A percentile compares a stretch with the other conserved stretches of the same genome.
Evolutionary conservation across 164 flowering plant species (phyloP).

Genomic region (Hamamelis virginiana): DNA sequence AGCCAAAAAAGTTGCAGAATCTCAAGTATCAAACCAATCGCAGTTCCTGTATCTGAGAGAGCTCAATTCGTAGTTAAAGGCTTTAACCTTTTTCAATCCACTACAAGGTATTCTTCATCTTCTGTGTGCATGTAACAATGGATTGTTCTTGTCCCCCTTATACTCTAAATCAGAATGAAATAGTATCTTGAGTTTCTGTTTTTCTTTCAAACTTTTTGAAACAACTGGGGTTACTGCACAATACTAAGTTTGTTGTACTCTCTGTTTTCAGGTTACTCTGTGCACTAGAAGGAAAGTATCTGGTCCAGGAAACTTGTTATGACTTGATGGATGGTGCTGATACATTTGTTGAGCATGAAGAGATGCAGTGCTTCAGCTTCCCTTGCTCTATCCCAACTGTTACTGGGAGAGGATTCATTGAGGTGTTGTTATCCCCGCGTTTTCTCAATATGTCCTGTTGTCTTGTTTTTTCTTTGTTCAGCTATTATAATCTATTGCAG

Average conservation of each 20-base stretch:
- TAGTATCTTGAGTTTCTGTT: neutral
- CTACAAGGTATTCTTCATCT: conserved; percentile 43
- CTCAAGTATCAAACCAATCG: conserved; percentile 64
- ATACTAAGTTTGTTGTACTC: neutral
- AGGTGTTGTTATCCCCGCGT: conserved; percentile 37
- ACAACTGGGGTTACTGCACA: neutral
- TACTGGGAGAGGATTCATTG: conserved; percentile 82
- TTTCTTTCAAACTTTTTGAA: neutral
- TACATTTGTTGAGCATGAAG: conserved; percentile 34
- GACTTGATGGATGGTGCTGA: conserved; percentile 38
- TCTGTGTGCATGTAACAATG: neutral
- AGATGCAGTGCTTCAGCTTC: conserved; percentile 54
- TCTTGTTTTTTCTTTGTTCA: neutral
- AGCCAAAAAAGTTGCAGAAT: conserved; percentile 43
- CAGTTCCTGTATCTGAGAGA: conserved; percentile 46
- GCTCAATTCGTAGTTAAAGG: conserved; percentile 61
- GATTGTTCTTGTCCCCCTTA: neutral
- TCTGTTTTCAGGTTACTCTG: conserved; percentile 58
- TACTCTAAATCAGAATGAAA: neutral
- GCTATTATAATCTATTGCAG: too few relatives aligned
- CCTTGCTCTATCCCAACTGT: conserved; percentile 55
- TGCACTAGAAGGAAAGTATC: conserved; percentile 68
- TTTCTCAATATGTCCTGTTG: neutral
- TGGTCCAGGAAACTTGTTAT: conserved; percentile 46
- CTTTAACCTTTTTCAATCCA: conserved; percentile 44